phyloP scores from a whole-genome alignment of 768 basidiomycete species.

The Lactarius sp. region DNA sequence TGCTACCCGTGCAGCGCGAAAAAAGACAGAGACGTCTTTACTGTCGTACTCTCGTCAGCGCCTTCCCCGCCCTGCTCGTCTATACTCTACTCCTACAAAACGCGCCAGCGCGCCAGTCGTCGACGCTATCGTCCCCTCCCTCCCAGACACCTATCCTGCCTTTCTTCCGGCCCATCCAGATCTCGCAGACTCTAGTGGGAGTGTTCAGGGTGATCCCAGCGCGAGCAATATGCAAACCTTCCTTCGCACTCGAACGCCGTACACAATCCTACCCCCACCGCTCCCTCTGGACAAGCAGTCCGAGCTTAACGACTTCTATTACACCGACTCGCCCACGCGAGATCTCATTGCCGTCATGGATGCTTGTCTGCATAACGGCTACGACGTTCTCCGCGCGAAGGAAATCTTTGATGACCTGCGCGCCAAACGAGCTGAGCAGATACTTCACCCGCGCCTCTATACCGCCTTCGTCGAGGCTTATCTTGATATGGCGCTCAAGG shows the following conservation, averaged over 20 bases:
- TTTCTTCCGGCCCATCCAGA: slow-evolving; percentile 34
- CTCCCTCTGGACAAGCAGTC: slow-evolving; percentile 47
- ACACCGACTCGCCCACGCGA: slow-evolving; percentile 58
- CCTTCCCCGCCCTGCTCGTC: slow-evolving; percentile 64
- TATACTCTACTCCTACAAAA: slow-evolving; percentile 65
- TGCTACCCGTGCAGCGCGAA: slow-evolving; percentile 26
- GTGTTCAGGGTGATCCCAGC: slow-evolving; percentile 19
- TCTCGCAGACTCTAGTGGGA: neutral
- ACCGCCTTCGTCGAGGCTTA: slow-evolving; percentile 67
- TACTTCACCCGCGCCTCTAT: slow-evolving; percentile 48
- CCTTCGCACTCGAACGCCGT: slow-evolving; percentile 42
- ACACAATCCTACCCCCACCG: slow-evolving; percentile 64
- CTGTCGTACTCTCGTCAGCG: slow-evolving; percentile 59
- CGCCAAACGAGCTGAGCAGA: slow-evolving; percentile 37
- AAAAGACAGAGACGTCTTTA: slow-evolving; percentile 38
- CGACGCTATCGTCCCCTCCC: slow-evolving; percentile 38
- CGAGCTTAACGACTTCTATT: slow-evolving; percentile 46
- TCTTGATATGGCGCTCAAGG: slow-evolving; percentile 51
- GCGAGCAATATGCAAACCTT: slow-evolving; percentile 45
- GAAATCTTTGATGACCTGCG: slow-evolving; percentile 65
- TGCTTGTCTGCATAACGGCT: slow-evolving; percentile 70
- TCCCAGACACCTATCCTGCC: slow-evolving; percentile 37
- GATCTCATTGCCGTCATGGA: slow-evolving; percentile 76
- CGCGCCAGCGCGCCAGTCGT: slow-evolving; percentile 47
- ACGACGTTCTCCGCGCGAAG: slow-evolving; percentile 74